phyloP scores from a whole-genome alignment of 768 basidiomycete species.

The Termitomyces titanicus region DNA sequence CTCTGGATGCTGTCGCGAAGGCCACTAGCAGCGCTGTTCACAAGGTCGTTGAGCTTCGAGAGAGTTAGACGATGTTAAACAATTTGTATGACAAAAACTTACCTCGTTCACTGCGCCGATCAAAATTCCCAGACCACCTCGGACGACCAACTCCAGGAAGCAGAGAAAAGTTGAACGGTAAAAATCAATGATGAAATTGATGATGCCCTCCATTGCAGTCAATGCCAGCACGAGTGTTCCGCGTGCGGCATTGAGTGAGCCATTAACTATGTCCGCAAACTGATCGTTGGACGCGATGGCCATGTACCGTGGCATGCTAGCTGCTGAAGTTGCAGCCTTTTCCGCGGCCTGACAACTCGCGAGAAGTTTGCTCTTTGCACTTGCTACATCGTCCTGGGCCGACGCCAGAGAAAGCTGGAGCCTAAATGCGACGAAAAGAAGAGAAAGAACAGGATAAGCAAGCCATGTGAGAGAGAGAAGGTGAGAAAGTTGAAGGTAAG shows the following conservation, averaged over 20 bases:
- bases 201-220: constrained; percentile 81
- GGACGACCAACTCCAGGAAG: constrained; percentile 85
- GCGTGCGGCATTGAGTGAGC: constrained; percentile 71
- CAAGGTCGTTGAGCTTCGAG: constrained; percentile 63
- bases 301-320: constrained; percentile 86
- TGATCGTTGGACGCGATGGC: constrained; percentile 81
- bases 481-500: constrained; percentile 81
- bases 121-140: constrained; percentile 74
- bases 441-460: constrained; percentile 85
- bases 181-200: constrained; percentile 88
- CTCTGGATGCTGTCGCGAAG: constrained; percentile 72
- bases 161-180: constrained; percentile 94
- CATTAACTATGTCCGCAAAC: constrained; percentile 76
- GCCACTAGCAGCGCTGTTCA: constrained; percentile 53
- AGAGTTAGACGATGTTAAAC: not conserved
- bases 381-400: constrained; percentile 62
- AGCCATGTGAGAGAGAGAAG: constrained; percentile 88
- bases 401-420: constrained; percentile 70
- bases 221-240: constrained; percentile 68
- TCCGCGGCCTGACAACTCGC: constrained; percentile 86
- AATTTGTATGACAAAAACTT: constrained; percentile 18
- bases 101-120: constrained; percentile 85
- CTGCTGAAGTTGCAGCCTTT: constrained; percentile 73
- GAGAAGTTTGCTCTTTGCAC: constrained; percentile 73
- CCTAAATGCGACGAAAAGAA: constrained; percentile 84